A percentile compares a stretch with the other conserved stretches of the same genome.
These are phyloP conservation scores for Kregervanrija fluxuum DNA, from an alignment of 805 yeast genomes.

Conservation along the genomic window DNA sequence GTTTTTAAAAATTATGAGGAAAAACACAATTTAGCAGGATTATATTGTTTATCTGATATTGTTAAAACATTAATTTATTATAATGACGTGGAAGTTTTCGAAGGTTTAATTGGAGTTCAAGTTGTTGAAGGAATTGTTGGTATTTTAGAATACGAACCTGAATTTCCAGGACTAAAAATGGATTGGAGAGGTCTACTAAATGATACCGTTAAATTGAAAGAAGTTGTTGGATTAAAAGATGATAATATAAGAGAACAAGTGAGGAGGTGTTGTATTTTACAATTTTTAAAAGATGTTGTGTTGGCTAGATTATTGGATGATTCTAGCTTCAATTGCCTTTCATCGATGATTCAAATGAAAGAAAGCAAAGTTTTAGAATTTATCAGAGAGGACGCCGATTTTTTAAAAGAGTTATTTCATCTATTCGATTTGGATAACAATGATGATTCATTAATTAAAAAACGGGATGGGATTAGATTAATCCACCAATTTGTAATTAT, in stretches of 20 bases:
- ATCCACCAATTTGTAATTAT: slow-evolving; percentile 74
- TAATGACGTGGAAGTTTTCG: slow-evolving; percentile 60
- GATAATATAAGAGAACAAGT: slow-evolving; percentile 46
- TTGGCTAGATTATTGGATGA: slow-evolving; percentile 80
- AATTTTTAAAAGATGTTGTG: slow-evolving; percentile 81
- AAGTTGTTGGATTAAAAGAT: slow-evolving; percentile 59
- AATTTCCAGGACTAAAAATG: slow-evolving; percentile 72
- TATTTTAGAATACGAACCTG: slow-evolving; percentile 84
- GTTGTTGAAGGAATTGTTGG: slow-evolving; percentile 59
- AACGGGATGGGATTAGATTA: slow-evolving; percentile 68
- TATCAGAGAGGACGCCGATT: slow-evolving; percentile 43
- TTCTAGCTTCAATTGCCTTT: slow-evolving; percentile 57
- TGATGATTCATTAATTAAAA: slow-evolving; percentile 18
- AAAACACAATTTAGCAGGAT: slow-evolving; percentile 40
- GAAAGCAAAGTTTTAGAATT: slow-evolving; percentile 61
- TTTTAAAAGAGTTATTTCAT: slow-evolving; percentile 51
- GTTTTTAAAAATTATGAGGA: slow-evolving; percentile 53
- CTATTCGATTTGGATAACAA: slow-evolving; percentile 34
- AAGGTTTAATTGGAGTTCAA: slow-evolving; percentile 47
- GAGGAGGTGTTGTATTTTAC: slow-evolving; percentile 68
- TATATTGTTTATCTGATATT: slow-evolving; percentile 66
- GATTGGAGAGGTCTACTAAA: slow-evolving; percentile 63
- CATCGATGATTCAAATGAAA: slow-evolving; percentile 59
- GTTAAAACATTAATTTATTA: slow-evolving; percentile 63
- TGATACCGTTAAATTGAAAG: slow-evolving; percentile 56